These are phyloP conservation scores for Bryoerythrophyllum caledonicum DNA, from an alignment of 225 moss, liverwort and hornwort species.

Conservation along the genomic window DNA sequence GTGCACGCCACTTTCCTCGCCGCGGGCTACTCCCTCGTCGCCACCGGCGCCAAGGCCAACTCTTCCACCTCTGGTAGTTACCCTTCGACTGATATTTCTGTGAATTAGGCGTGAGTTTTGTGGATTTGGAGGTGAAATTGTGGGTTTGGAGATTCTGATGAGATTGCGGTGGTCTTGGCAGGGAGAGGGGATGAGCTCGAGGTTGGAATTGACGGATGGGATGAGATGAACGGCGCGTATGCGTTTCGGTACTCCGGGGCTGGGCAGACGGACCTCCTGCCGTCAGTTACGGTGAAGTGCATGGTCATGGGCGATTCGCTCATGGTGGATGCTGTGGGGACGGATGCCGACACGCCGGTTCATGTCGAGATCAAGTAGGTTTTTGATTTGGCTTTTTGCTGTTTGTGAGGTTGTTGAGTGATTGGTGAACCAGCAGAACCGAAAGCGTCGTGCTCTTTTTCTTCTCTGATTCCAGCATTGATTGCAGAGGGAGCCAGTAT, in stretches of 20 bases:
- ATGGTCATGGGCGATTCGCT: conserved; percentile 84
- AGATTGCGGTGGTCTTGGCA: conserved; percentile 15
- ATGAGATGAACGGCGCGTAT: conserved; percentile 83
- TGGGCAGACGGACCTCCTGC: conserved; percentile 59
- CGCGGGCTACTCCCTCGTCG: conserved; percentile 64
- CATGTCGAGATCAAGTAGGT: conserved; percentile 85
- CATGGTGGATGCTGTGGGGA: conserved; percentile 88
- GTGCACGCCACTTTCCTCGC: conserved; percentile 79
- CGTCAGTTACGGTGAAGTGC: conserved; percentile 80
- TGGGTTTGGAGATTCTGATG: not conserved
- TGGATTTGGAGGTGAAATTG: not conserved
- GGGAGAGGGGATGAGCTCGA: conserved; percentile 63
- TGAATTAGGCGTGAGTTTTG: not conserved
- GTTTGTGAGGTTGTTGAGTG: not conserved
- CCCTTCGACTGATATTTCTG: no score
- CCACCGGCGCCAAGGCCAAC: conserved; percentile 53
- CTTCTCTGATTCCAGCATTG: conserved; percentile 1
- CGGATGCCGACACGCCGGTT: conserved; percentile 56
- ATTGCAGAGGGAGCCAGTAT: conserved; percentile 69
- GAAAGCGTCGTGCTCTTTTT: not conserved
- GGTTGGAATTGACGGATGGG: conserved; percentile 97
- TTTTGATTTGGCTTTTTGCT: not conserved
- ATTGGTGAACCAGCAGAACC: not conserved
- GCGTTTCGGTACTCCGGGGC: conserved; percentile 83
- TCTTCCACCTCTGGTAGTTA: conserved; percentile 30